Percentiles rank a stretch among this genome's conserved stretches.
phyloP scores from a whole-genome alignment of 2,329 filamentous ascomycete genomes.

The Dendrostoma leiphaemia region DNA sequence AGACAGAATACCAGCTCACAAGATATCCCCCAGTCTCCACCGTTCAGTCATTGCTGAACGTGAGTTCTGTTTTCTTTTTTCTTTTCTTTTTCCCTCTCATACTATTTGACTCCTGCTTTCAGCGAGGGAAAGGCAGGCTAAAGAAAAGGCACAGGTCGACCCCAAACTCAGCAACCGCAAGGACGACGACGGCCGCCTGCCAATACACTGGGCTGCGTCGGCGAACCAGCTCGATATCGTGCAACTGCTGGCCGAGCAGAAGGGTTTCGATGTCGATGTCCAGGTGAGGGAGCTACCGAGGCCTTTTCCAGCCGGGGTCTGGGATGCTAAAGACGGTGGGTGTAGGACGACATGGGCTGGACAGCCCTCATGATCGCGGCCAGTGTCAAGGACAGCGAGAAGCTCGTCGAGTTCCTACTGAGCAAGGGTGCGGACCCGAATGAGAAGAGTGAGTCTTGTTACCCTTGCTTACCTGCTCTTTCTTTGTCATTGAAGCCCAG shows the following conservation, averaged over 20 bases:
- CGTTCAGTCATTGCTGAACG: slow-evolving; percentile 73
- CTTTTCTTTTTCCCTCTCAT: not conserved
- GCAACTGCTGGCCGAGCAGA: slow-evolving; percentile 65
- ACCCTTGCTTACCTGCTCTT: not conserved
- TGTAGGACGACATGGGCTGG: slow-evolving; percentile 78
- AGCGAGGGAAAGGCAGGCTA: not conserved
- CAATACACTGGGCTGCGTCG: slow-evolving; percentile 92
- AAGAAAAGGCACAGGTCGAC: slow-evolving; percentile 59
- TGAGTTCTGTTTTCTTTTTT: slow-evolving; percentile 33
- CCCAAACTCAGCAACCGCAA: slow-evolving; percentile 69
- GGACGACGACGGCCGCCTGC: slow-evolving; percentile 85
- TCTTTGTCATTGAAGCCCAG: too few relatives aligned
- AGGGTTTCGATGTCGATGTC: slow-evolving; percentile 79
- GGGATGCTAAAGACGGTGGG: too few relatives aligned
- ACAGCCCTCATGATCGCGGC: slow-evolving; percentile 81
- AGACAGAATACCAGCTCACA: not conserved
- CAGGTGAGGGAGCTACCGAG: slow-evolving; percentile 48
- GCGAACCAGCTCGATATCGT: slow-evolving; percentile 77
- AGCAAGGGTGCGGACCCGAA: slow-evolving; percentile 70
- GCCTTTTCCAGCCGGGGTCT: too few relatives aligned
- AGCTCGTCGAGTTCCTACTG: slow-evolving; percentile 66
- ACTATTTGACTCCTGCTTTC: too few relatives aligned
- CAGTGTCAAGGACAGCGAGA: slow-evolving; percentile 70
- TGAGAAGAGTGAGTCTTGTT: slow-evolving; percentile 59
- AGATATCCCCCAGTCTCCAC: slow-evolving; percentile 52